Percentiles rank a stretch among this genome's conserved stretches.
Evolutionary conservation across 2,329 filamentous ascomycete species (phyloP).

Genomic region (Paracorniculantispora psalliotae): DNA sequence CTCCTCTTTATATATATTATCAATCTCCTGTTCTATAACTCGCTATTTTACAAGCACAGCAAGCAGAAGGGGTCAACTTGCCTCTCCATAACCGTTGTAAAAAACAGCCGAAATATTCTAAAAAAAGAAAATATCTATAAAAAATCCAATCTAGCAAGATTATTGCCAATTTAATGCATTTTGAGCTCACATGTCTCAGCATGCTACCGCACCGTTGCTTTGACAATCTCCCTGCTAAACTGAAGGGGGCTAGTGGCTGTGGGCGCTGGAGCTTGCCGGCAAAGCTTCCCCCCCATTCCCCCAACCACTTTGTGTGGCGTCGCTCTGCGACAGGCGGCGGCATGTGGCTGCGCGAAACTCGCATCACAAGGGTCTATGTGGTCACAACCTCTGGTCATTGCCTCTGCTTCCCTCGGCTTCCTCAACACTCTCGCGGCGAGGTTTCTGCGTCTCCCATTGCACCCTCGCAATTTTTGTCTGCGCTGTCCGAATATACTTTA

Average conservation of each 20-base stretch:
- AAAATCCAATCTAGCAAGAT: too few relatives aligned
- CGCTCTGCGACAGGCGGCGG: neutral
- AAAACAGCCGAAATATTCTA: neutral
- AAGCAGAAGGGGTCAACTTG: neutral
- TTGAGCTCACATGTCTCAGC: neutral
- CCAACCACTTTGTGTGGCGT: conserved; percentile 12
- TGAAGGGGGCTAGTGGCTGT: neutral
- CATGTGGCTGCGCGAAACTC: conserved; percentile 8
- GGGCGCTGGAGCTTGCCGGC: neutral
- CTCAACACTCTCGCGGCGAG: neutral
- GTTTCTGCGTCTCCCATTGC: neutral
- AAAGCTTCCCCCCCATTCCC: neutral
- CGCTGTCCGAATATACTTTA: neutral
- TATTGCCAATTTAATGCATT: too few relatives aligned
- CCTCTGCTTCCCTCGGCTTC: conserved; percentile 1
- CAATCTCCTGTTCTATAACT: too few relatives aligned
- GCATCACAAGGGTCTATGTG: conserved; percentile 11
- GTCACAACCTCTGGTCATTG: conserved; percentile 12
- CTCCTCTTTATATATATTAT: too few relatives aligned
- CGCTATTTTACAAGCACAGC: neutral
- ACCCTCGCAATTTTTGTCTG: neutral
- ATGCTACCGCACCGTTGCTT: neutral
- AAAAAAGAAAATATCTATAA: neutral
- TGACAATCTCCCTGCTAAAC: neutral
- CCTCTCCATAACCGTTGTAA: too few relatives aligned